Base-by-base conservation (phyloP, 495 filamentous ascomycete genomes). In the Penicillium arizonense region DNA sequence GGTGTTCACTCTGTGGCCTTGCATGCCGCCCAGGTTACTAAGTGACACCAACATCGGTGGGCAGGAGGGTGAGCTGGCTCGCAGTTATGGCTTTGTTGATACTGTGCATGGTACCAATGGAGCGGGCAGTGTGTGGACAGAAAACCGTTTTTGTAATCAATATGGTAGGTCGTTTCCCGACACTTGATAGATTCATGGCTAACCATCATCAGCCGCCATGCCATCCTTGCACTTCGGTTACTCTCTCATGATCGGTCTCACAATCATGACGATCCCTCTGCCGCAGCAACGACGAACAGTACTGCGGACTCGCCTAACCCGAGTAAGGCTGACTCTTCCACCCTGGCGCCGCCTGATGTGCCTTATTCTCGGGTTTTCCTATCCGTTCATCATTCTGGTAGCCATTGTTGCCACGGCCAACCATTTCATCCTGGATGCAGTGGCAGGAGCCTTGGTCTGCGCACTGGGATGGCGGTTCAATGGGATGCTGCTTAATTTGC, bases 141-240 rank as follows among this genome's bases (percentile, higher is more conserved):
- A 84, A 36, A 88, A 89, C 63, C 73, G 77, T 23, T 88, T 88
- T 62, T 87, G 81, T 61, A 84, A 83, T 51, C 81, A 85, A 59
- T 82, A 84, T 57, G 77, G 79, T 80, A 9, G 4, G 10, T 52
- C 3, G 26, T 4, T 42, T 13, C 46, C 4, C 10, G 3, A 18
- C n/a, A 9, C 42, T 18, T 44, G 21, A 55, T 44, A 18, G 21
- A 21, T 8, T n/a, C 24, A 47, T 58, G 37, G 53, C 46, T 52
- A 36, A 28, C 28, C 8, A 11, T 36, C 8, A 24, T 72, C 44
- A 70, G 88, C 88, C 21, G 88, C 88, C 13, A 91, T 91, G 88
- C 88, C 88, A 6, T 85, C 84, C 13, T 78, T 91, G 55, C 87
- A 91, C 63, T 91, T 91, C 64, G 88, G 87, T 10, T 91, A 90